Evolutionary conservation across 148 eudicot genomes (phyloP).

Genomic region (Spergularia bocconei): DNA sequence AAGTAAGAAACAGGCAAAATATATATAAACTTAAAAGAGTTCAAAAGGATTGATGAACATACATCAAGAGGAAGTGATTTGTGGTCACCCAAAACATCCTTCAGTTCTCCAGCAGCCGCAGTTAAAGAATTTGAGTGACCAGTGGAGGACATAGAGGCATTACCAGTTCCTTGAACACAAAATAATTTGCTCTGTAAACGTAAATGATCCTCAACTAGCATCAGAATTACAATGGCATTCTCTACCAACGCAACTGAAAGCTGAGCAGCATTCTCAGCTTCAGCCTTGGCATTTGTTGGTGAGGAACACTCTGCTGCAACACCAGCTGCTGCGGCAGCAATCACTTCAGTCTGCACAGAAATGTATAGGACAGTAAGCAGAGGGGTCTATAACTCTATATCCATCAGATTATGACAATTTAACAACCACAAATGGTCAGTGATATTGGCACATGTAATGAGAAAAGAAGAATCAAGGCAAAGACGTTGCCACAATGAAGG

Average conservation of each 20-base stretch:
- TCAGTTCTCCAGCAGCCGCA: constrained; percentile 40
- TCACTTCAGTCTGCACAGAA: constrained; percentile 85
- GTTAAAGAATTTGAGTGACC: constrained; percentile 34
- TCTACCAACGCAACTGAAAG: constrained; percentile 97
- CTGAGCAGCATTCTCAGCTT: constrained; percentile 95
- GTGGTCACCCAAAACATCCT: constrained; percentile 39
- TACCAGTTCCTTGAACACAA: constrained; percentile 41
- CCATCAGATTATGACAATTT: background rate
- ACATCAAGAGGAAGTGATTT: constrained; percentile 83
- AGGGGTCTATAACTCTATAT: background rate
- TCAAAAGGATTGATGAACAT: constrained; percentile 28
- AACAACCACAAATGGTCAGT: background rate
- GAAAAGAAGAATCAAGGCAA: too few relatives aligned
- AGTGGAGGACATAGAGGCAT: constrained; percentile 40
- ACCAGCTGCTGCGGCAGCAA: constrained; percentile 99
- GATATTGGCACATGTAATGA: too few relatives aligned
- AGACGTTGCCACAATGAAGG: background rate
- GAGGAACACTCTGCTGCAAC: constrained; percentile 85
- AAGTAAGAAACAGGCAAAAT: background rate
- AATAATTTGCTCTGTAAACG: constrained; percentile 80
- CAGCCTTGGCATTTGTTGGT: constrained; percentile 77
- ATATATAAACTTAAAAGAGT: background rate
- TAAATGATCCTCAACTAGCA: constrained; percentile 99
- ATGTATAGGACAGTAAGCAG: constrained; percentile 12
- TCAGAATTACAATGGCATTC: constrained; percentile 94